A percentile compares a stretch with the other conserved stretches of the same genome.
phyloP scores from a whole-genome alignment of 2,329 filamentous ascomycete genomes.

The Ceratocystis destructans region DNA sequence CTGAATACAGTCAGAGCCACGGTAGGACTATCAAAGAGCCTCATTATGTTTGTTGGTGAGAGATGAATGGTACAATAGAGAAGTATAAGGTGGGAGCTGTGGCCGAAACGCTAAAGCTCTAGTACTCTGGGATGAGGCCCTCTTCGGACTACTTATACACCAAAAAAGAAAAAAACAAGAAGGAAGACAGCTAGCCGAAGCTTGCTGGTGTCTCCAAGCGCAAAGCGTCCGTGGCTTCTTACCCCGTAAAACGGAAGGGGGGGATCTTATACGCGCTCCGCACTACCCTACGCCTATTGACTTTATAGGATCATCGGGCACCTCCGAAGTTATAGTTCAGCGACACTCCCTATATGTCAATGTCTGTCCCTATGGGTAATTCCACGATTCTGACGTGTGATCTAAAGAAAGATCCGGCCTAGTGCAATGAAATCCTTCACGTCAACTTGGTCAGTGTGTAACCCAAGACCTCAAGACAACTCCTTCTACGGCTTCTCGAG shows the following conservation, averaged over 20 bases:
- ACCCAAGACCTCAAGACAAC: neutral
- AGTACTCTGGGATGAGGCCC: neutral
- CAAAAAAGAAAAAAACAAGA: neutral
- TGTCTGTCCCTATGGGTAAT: neutral
- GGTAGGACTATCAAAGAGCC: neutral
- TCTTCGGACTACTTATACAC: too few relatives aligned
- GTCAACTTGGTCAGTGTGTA: slow-evolving; percentile 2
- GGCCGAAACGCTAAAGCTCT: too few relatives aligned
- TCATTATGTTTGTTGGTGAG: neutral
- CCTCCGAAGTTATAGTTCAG: neutral
- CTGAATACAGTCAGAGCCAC: neutral
- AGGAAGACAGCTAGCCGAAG: neutral
- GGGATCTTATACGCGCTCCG: neutral
- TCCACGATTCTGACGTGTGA: neutral
- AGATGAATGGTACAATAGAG: too few relatives aligned
- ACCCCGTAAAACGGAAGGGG: neutral
- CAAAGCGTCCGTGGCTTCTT: too few relatives aligned
- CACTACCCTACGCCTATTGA: too few relatives aligned
- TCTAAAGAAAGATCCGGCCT: neutral
- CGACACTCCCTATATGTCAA: neutral
- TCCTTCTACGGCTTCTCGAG: neutral
- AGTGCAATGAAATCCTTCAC: neutral
- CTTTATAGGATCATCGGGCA: neutral
- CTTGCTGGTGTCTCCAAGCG: neutral
- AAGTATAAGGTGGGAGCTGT: too few relatives aligned